Evolutionary conservation across 2,329 filamentous ascomycete species (phyloP).

Genomic region (Aspergillus sp.): DNA sequence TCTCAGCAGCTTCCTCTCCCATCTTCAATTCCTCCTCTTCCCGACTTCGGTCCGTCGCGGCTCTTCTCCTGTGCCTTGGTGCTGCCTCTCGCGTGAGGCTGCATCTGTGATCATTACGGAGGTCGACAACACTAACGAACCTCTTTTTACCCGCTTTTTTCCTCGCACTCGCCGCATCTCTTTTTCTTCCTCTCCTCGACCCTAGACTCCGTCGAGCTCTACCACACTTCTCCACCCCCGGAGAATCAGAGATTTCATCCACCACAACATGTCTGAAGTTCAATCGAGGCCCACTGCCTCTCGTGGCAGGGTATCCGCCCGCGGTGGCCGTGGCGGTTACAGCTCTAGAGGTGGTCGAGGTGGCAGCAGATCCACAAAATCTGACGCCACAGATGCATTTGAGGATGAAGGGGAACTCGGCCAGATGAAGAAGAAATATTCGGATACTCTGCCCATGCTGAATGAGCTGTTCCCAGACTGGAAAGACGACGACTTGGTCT

Average conservation of each 20-base stretch:
- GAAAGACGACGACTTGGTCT: conserved; percentile 92
- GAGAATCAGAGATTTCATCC: conserved; percentile 32
- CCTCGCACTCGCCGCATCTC: conserved; percentile 31
- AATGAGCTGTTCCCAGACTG: conserved; percentile 94
- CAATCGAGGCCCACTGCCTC: conserved; percentile 78
- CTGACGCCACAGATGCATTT: conserved; percentile 67
- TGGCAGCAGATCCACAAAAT: conserved; percentile 67
- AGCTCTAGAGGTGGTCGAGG: conserved; percentile 70
- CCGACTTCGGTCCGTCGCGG: conserved; percentile 22
- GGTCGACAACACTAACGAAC: conserved; percentile 26
- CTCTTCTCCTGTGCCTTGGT: conserved; percentile 34
- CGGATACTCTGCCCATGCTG: conserved; percentile 73
- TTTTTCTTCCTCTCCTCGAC: conserved; percentile 29
- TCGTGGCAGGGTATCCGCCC: conserved; percentile 85
- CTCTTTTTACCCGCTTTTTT: conserved; percentile 28
- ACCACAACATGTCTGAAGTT: conserved; percentile 83
- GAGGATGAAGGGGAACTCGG: conserved; percentile 87
- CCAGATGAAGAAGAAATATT: conserved; percentile 87
- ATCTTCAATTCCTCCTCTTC: conserved; percentile 19
- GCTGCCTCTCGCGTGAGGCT: conserved; percentile 40
- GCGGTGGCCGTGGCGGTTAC: conserved; percentile 79
- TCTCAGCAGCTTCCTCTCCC: conserved; percentile 16
- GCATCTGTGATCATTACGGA: conserved; percentile 33
- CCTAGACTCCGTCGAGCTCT: conserved; percentile 18
- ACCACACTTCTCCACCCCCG: conserved; percentile 26